Base-by-base conservation (phyloP, 768 basidiomycete species). In the Phlebiopsis gigantea region DNA sequence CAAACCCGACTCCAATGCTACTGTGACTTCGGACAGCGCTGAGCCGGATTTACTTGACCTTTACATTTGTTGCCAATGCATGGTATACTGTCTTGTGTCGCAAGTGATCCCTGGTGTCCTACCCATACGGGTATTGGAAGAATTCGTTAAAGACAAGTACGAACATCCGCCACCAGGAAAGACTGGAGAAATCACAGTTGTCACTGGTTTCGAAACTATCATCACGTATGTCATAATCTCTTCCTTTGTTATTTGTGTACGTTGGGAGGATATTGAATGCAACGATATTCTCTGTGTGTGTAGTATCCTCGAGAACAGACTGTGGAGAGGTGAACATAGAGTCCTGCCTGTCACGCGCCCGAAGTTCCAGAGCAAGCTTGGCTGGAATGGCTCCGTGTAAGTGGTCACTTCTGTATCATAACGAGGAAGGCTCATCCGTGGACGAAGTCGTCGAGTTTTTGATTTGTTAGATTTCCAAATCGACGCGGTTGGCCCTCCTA, bases 1-100 rank as follows among this genome's bases (percentile, higher is more conserved):
- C 25, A 61, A 62, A 17, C 72, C 71, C 17, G 59, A 62, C 47
- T 69, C 65, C 57, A 71, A 71, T n/a, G 70, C 74, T 15, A 58
- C 57, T 34, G 57, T 55, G 24, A 60, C 68, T 19, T 62, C 63
- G 26, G 78, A 77, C 24, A 73, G 73, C 34, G 76, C 79, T 61
- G 66, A 71, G 28, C 84, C 80, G 22, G 81, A 77, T 57, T 68
- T 88, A 26, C 72, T 93, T 42, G 89, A 93, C 68, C 75, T 92
- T 26, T 93, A 88, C 65, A 74, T 91, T 45, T 93, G 91, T 68
- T 93, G 91, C 65, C 90, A 91, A 65, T 93, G 91, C 68, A 84
- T 84, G 22, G 70, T 87, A 60, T 88, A 86, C 65, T 83, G 85
- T 62, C 75, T 90, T 39, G 84, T 81, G 1, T 89, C 87, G 22